Base-by-base conservation (phyloP, 768 basidiomycete genomes). In the Cubamyces sp. region DNA sequence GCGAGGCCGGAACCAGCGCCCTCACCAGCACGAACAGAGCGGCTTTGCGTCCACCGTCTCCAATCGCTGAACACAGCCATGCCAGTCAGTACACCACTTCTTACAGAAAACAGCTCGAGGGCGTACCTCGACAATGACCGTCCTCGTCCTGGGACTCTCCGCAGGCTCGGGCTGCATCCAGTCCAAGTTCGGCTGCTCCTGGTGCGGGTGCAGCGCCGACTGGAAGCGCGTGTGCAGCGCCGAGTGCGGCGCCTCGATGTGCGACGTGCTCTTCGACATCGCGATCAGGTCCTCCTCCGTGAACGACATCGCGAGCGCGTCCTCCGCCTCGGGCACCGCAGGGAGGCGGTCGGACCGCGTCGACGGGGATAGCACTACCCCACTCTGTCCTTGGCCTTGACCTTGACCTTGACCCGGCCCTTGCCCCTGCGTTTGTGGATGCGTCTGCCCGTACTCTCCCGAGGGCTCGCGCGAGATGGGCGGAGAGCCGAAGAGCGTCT, bases 261-360 rank as follows among this genome's bases (percentile, higher is more conserved):
- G 86, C 18, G 91, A 86, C 65, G 86, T 84, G 2, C 89, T 90
- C 76, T 87, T 91, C 4, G 91, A 92, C 80, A 92, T 82, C 6
- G 83, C 82, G 14, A 85, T 84, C 57, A 90, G 73, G 69, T 90
- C 89, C 63, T 91, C 88, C 70, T 91, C 89, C 34, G 80, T 82
- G 58, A 86, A 76, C 8, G 87, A 68, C 61, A 65, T 64, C 18
- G 61, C 87, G 62, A 79, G 81, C 37, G 81, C 75, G 61, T 70
- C 71, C 26, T 67, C 45, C 79, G 76, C 14, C 71, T 87, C 87
- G 6, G 77, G 82, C 4, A 90, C 83, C 7, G 84, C 82, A 0
- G 82, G 72, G 39, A 88, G 72, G 12, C 70, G 73, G 6, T 70
- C 73, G 3, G 87, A 85, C 64, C 81, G 85, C n/a, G 79, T 81